Conservation (phyloP, 371 early-diverging fungal genomes). For the Syncephalastrum contaminatum region DNA sequence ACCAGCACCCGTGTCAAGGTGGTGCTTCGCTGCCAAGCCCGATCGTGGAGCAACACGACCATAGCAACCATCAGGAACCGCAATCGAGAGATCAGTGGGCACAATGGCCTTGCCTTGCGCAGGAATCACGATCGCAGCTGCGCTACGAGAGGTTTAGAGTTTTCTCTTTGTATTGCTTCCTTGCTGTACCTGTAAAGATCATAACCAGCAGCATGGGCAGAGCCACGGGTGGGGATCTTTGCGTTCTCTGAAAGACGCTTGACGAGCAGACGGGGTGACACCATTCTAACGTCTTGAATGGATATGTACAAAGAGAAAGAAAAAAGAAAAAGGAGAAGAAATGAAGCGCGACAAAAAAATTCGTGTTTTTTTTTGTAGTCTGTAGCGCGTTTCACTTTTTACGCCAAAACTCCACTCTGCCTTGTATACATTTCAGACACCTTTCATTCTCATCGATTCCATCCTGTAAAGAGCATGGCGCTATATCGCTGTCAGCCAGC, state of each 20-base stretch:
- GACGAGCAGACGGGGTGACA: constrained; percentile 45
- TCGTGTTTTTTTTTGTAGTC: too few relatives aligned
- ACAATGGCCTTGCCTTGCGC: constrained; percentile 74
- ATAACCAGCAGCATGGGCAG: constrained; percentile 89
- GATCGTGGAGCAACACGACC: constrained; percentile 96
- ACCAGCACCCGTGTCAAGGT: constrained; percentile 94
- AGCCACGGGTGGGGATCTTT: constrained; percentile 79
- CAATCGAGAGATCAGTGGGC: constrained; percentile 81
- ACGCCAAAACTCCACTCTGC: too few relatives aligned
- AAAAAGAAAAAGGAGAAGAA: too few relatives aligned
- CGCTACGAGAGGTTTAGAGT: constrained; percentile 33
- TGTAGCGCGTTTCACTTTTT: too few relatives aligned
- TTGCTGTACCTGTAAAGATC: constrained; percentile 83
- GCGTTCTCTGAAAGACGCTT: constrained; percentile 69
- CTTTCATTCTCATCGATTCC: too few relatives aligned
- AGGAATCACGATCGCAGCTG: constrained; percentile 67
- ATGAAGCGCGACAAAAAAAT: too few relatives aligned
- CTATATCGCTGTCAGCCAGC: too few relatives aligned
- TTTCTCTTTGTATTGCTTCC: background rate
- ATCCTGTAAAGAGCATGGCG: too few relatives aligned
- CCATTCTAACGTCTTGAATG: too few relatives aligned
- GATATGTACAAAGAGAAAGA: too few relatives aligned
- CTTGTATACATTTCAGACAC: too few relatives aligned
- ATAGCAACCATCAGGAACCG: constrained; percentile 85
- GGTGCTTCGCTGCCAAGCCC: constrained; percentile 90